phyloP scores from a whole-genome alignment of 2,329 filamentous ascomycete species.

The Pseudocercospora pini-densiflorae region DNA sequence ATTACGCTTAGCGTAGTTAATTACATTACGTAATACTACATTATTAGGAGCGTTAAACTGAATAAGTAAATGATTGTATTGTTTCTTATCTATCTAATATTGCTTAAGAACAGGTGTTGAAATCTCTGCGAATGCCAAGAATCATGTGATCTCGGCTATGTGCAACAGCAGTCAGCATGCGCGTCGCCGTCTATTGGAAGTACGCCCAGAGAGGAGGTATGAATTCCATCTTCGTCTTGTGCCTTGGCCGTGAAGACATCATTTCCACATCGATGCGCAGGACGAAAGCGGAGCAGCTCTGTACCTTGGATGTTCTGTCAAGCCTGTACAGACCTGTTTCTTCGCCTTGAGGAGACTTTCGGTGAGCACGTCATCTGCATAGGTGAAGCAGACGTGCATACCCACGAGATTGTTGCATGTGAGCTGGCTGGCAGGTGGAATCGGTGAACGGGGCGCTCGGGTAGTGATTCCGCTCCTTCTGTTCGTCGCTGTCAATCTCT shows the following conservation, averaged over 20 bases:
- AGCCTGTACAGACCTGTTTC: background rate
- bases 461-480: background rate
- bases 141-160: too few species aligned
- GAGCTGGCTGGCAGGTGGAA: background rate
- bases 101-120: too few species aligned
- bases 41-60: too few species aligned
- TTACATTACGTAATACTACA: too few species aligned
- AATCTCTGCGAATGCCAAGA: too few species aligned
- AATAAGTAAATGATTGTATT: too few species aligned
- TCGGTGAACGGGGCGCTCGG: background rate
- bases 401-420: background rate
- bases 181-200: constrained; percentile 5
- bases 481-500: too few species aligned
- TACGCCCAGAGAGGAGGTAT: background rate
- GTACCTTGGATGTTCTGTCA: background rate
- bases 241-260: background rate
- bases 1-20: too few species aligned
- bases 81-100: too few species aligned
- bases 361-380: constrained; percentile 7
- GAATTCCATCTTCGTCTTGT: background rate
- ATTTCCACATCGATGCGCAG: constrained; percentile 5
- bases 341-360: background rate
- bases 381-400: background rate
- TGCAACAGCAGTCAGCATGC: constrained; percentile 8
- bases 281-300: background rate